These are phyloP conservation scores for Glomus cerebriforme DNA, from an alignment of 192 early-diverging fungal species.

Conservation along the genomic window DNA sequence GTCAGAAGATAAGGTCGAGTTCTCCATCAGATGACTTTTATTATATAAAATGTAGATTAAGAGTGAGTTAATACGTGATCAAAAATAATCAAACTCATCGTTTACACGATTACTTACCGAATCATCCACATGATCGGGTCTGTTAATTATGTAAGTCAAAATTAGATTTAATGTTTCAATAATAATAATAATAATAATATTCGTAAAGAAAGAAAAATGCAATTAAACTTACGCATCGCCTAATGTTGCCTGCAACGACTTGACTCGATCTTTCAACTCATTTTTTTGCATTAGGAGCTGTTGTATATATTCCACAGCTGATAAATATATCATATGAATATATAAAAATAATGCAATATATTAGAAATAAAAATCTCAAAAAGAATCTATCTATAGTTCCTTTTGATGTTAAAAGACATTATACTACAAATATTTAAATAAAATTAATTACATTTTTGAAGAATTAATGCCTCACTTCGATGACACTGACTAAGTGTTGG, in stretches of 20 bases:
- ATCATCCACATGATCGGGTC: conserved; percentile 21
- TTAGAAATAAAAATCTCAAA: not conserved
- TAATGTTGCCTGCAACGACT: conserved; percentile 49
- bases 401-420: not conserved
- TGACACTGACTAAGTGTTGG: conserved; percentile 81
- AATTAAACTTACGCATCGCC: conserved; percentile 50
- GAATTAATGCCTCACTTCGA: conserved; percentile 81
- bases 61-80: not conserved
- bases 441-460: conserved; percentile 67
- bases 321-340: not conserved
- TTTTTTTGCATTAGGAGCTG: conserved; percentile 64
- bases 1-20: conserved; percentile 22
- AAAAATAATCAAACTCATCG: not conserved
- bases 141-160: not conserved
- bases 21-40: conserved; percentile 13
- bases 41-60: not conserved
- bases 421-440: not conserved
- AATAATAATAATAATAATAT: not conserved
- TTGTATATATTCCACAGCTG: conserved; percentile 77
- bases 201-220: not conserved
- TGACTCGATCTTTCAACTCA: conserved; percentile 56
- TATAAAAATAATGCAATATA: not conserved
- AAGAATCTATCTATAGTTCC: not conserved
- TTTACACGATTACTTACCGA: conserved; percentile 14
- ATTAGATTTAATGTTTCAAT: not conserved